Percentiles rank a stretch among this genome's conserved stretches.
Evolutionary conservation across 805 yeast genomes (phyloP).

Genomic region (Ogataea chonburiensis): DNA sequence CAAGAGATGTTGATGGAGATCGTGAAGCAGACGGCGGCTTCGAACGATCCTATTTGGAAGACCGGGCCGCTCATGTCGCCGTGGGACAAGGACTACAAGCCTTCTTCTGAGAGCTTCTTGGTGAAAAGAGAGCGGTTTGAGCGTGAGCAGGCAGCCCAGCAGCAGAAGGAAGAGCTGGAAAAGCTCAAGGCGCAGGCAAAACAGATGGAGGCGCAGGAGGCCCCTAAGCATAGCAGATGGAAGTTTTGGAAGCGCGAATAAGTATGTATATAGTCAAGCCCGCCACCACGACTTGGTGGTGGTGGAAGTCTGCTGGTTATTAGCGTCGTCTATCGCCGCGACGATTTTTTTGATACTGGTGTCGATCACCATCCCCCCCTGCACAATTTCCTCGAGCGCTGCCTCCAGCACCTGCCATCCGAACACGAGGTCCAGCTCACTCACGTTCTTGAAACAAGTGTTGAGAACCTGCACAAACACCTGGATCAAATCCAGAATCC

Average conservation of each 20-base stretch:
- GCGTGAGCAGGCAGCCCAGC: slow-evolving; percentile 43
- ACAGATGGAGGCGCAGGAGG: slow-evolving; percentile 17
- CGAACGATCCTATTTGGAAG: slow-evolving; percentile 81
- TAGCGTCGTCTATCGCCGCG: slow-evolving; percentile 74
- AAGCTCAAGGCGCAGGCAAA: slow-evolving; percentile 40
- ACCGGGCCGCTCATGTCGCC: slow-evolving; percentile 71
- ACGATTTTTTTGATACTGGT: slow-evolving; percentile 82
- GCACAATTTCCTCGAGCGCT: slow-evolving; percentile 87
- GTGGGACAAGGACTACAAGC: slow-evolving; percentile 49
- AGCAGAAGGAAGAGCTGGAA: slow-evolving; percentile 40
- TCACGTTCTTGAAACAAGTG: slow-evolving; percentile 88
- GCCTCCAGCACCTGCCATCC: slow-evolving; percentile 97
- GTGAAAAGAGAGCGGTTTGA: slow-evolving; percentile 46
- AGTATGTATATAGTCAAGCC: slow-evolving; percentile 3
- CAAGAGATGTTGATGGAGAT: slow-evolving; percentile 69
- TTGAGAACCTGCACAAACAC: slow-evolving; percentile 95
- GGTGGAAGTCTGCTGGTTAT: slow-evolving; percentile 44
- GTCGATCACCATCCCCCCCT: slow-evolving; percentile 98
- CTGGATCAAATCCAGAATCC: slow-evolving; percentile 90
- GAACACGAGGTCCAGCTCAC: slow-evolving; percentile 94
- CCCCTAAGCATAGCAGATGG: slow-evolving; percentile 1
- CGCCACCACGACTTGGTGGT: slow-evolving; percentile 9
- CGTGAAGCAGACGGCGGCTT: slow-evolving; percentile 58
- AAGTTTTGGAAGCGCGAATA: slow-evolving; percentile 6
- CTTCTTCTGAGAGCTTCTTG: slow-evolving; percentile 35